Evolutionary conservation across 306 rosid species (phyloP).

Genomic region (Lupinus albus): DNA sequence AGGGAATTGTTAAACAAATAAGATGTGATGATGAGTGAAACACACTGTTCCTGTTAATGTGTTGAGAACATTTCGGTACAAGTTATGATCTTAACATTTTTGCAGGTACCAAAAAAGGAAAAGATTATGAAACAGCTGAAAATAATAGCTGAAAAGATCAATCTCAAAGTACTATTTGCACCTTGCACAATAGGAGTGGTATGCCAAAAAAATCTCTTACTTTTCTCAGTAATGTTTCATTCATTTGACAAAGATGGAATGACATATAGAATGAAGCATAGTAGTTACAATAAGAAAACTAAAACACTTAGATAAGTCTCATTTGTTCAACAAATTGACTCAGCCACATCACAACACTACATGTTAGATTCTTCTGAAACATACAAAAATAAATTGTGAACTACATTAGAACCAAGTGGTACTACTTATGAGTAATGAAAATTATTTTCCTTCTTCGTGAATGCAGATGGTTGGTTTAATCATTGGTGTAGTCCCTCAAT

Average conservation of each 20-base stretch:
- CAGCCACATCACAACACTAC: not conserved
- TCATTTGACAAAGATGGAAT: not conserved
- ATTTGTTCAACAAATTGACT: not conserved
- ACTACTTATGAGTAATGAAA: not conserved
- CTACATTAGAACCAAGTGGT: not conserved
- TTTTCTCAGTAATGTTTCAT: not conserved
- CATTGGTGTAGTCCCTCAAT: constrained; percentile 42
- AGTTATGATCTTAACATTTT: constrained; percentile 27
- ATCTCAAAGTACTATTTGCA: constrained; percentile 42
- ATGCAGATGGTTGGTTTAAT: constrained; percentile 48
- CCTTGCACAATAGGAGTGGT: constrained; percentile 47
- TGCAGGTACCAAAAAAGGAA: constrained; percentile 37
- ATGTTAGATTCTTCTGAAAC: not conserved
- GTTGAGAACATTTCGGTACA: not conserved
- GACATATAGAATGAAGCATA: not conserved
- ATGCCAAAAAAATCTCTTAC: not conserved
- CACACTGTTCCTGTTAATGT: not conserved
- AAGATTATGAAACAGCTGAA: constrained; percentile 32
- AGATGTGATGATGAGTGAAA: not conserved
- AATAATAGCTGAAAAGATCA: constrained; percentile 21
- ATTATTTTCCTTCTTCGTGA: not conserved
- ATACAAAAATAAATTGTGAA: not conserved
- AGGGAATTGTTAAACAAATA: no score
- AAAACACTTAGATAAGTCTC: not conserved
- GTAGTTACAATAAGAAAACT: not conserved